Conservation (phyloP, 2,329 filamentous ascomycete species). For the Lasiodiplodia theobromae region DNA sequence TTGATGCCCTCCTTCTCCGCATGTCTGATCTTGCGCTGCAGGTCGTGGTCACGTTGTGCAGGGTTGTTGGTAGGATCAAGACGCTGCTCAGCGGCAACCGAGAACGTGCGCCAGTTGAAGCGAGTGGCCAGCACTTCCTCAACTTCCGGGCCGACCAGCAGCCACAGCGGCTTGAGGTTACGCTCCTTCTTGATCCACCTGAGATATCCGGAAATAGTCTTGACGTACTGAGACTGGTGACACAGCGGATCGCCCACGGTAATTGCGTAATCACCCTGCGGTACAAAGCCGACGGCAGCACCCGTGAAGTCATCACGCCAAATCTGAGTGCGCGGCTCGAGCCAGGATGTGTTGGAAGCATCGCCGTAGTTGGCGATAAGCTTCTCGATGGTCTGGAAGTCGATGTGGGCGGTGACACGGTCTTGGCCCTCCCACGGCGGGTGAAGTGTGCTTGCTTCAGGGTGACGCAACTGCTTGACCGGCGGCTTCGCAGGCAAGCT, state of each 20-base stretch:
- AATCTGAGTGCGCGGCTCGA: conserved; percentile 85
- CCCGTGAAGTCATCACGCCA: conserved; percentile 83
- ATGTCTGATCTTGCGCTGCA: conserved; percentile 78
- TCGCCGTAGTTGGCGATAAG: conserved; percentile 96
- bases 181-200: conserved; percentile 75
- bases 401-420: conserved; percentile 54
- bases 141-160: conserved; percentile 79
- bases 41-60: conserved; percentile 69
- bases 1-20: conserved; percentile 85
- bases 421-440: conserved; percentile 67
- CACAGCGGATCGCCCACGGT: conserved; percentile 88
- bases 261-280: conserved; percentile 79
- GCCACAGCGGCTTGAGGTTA: conserved; percentile 82
- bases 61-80: conserved; percentile 76
- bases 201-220: conserved; percentile 77
- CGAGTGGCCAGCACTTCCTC: conserved; percentile 82
- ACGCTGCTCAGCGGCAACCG: conserved; percentile 87
- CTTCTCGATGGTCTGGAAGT: conserved; percentile 79
- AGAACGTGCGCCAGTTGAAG: conserved; percentile 87
- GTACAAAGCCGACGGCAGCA: conserved; percentile 84
- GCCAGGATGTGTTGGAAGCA: conserved; percentile 91
- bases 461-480: conserved; percentile 75
- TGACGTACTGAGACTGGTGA: conserved; percentile 75
- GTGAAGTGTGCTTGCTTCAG: conserved; percentile 82
- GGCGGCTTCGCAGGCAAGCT: conserved; percentile 76